A percentile compares a stretch with the other conserved stretches of the same genome.
These are phyloP conservation scores for Lunasporangiospora selenospora DNA, from an alignment of 192 early-diverging fungal genomes.

Conservation along the genomic window DNA sequence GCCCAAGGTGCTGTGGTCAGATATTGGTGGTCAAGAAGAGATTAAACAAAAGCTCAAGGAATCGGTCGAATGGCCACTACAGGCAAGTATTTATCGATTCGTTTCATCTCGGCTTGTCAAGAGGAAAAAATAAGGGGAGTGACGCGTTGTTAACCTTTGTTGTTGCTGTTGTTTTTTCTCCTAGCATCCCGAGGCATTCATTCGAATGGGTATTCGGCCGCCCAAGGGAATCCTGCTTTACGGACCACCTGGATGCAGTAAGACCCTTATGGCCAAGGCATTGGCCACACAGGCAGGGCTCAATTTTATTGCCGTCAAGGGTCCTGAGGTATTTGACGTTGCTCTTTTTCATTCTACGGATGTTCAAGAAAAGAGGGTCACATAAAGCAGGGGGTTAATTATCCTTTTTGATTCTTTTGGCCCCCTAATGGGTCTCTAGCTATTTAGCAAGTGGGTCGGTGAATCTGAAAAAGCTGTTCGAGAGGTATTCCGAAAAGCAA, in stretches of 20 bases:
- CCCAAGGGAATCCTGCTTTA: conserved; percentile 98
- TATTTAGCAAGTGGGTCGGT: conserved; percentile 99
- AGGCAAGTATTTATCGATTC: conserved; percentile 67
- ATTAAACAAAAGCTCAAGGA: conserved; percentile 92
- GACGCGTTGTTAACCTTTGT: background rate
- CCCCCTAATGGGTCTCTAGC: conserved; percentile 43
- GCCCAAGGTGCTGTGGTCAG: conserved; percentile 90
- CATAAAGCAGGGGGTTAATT: background rate
- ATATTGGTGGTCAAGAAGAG: conserved; percentile 94
- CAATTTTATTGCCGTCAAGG: conserved; percentile 98
- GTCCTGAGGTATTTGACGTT: conserved; percentile 79
- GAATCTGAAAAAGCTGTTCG: conserved; percentile 97
- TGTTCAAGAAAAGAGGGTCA: background rate
- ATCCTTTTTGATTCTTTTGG: background rate
- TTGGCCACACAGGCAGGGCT: conserved; percentile 94
- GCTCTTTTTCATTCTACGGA: conserved; percentile 4
- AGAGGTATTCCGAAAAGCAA: conserved; percentile 93
- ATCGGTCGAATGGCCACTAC: conserved; percentile 97
- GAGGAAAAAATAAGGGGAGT: too few species aligned
- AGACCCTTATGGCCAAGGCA: conserved; percentile 98
- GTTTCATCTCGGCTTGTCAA: too few species aligned
- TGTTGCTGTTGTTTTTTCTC: background rate
- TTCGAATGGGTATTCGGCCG: conserved; percentile 87
- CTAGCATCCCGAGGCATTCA: conserved; percentile 92
- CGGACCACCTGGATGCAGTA: conserved; percentile 98